phyloP scores from a whole-genome alignment of 352 stramenopile genomes.

The Globisporangium spiculum region DNA sequence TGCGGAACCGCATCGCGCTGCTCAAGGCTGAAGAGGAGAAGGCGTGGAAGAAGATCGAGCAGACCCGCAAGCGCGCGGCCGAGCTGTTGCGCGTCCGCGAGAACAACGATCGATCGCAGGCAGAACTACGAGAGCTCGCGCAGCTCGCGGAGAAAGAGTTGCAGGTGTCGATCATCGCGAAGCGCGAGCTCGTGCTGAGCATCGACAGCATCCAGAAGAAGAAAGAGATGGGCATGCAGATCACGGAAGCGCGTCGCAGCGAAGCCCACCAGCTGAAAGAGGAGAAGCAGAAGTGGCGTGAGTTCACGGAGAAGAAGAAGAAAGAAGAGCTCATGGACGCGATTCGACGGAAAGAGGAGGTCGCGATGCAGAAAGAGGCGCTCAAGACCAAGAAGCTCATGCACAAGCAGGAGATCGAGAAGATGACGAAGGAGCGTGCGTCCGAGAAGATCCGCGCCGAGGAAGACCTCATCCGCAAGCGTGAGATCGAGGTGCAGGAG shows the following conservation, averaged over 20 bases:
- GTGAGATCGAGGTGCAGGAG: slow-evolving; percentile 68
- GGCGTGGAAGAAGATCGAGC: slow-evolving; percentile 85
- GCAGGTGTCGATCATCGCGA: slow-evolving; percentile 65
- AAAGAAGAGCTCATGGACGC: slow-evolving; percentile 60
- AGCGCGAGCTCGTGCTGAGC: slow-evolving; percentile 72
- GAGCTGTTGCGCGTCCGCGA: slow-evolving; percentile 71
- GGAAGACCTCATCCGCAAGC: slow-evolving; percentile 55
- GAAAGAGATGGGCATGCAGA: slow-evolving; percentile 65
- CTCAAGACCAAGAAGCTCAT: slow-evolving; percentile 63
- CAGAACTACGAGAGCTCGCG: slow-evolving; percentile 58
- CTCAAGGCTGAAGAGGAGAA: slow-evolving; percentile 81
- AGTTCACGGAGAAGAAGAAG: slow-evolving; percentile 64
- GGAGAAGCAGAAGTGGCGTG: slow-evolving; percentile 78
- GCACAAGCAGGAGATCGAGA: slow-evolving; percentile 72
- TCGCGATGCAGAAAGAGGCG: slow-evolving; percentile 63
- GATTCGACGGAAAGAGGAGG: slow-evolving; percentile 68
- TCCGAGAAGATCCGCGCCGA: slow-evolving; percentile 62
- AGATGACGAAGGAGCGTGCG: slow-evolving; percentile 58
- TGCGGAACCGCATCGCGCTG: slow-evolving; percentile 79
- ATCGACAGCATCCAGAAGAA: slow-evolving; percentile 83
- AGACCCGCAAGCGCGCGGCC: slow-evolving; percentile 65
- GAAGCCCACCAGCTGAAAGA: slow-evolving; percentile 80
- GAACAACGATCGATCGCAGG: slow-evolving; percentile 60
- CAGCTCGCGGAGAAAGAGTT: slow-evolving; percentile 56
- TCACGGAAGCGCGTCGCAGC: slow-evolving; percentile 57